A percentile compares a stretch with the other conserved stretches of the same genome.
Evolutionary conservation across 1,284 basidiomycete species (phyloP).

Genomic region (Inonotus hispidus): DNA sequence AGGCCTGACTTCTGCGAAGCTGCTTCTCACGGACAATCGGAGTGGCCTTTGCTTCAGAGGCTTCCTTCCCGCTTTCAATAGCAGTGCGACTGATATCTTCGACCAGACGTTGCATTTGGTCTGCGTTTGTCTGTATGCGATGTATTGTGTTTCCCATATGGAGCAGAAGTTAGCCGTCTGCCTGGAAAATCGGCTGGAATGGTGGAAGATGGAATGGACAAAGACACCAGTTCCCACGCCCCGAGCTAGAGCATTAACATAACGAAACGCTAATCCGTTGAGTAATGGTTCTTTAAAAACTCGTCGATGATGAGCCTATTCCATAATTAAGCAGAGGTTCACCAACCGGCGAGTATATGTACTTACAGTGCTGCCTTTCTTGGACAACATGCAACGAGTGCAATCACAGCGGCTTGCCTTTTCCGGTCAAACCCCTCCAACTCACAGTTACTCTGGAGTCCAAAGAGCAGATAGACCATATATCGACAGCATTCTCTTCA

Average conservation of each 20-base stretch:
- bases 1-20: constrained; percentile 46
- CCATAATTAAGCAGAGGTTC: constrained; percentile 6
- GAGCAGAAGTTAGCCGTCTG: constrained; percentile 63
- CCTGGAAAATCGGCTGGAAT: constrained; percentile 60
- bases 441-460: constrained; percentile 80
- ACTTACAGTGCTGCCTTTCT: constrained; percentile 74
- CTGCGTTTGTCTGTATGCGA: constrained; percentile 33
- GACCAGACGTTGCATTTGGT: constrained; percentile 46
- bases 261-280: constrained; percentile 74
- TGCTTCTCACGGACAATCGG: constrained; percentile 66
- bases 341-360: not conserved
- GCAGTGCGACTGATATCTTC: constrained; percentile 54
- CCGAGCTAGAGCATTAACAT: constrained; percentile 87
- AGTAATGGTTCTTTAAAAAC: constrained; percentile 90
- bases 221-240: constrained; percentile 77
- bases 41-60: constrained; percentile 46
- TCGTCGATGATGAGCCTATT: constrained; percentile 81
- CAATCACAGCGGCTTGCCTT: constrained; percentile 71
- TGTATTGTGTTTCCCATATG: constrained; percentile 71
- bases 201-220: constrained; percentile 45
- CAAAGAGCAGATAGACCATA: constrained; percentile 69
- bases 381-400: constrained; percentile 78
- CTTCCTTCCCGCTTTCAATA: constrained; percentile 49
- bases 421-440: constrained; percentile 75
- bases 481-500: constrained; percentile 88